These are phyloP conservation scores for Hemisphaericaspora subhashii DNA, from an alignment of 1,139 yeast species.

Conservation along the genomic window DNA sequence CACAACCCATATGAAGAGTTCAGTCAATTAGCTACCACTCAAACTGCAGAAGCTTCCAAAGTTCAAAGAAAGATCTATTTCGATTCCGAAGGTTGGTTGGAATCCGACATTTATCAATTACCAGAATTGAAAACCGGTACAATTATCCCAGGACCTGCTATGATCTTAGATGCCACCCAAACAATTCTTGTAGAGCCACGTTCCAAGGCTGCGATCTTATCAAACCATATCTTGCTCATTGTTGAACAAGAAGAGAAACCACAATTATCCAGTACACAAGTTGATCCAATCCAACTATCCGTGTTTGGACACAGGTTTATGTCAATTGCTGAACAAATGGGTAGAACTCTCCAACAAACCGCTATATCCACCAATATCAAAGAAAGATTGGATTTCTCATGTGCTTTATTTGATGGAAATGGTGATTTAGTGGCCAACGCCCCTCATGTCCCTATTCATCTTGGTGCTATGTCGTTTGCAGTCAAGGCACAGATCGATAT, in stretches of 20 bases:
- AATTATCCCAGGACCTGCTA: slow-evolving; percentile 70
- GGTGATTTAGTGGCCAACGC: slow-evolving; percentile 86
- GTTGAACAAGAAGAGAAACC: slow-evolving; percentile 29
- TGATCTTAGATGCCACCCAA: slow-evolving; percentile 83
- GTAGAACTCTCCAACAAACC: slow-evolving; percentile 74
- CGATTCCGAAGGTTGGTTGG: slow-evolving; percentile 43
- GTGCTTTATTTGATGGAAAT: slow-evolving; percentile 74
- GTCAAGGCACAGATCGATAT: slow-evolving; percentile 63
- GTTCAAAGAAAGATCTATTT: slow-evolving; percentile 26
- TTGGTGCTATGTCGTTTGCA: slow-evolving; percentile 89
- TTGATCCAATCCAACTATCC: slow-evolving; percentile 72
- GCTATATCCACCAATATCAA: slow-evolving; percentile 85
- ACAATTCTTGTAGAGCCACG: slow-evolving; percentile 79
- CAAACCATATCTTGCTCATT: slow-evolving; percentile 47
- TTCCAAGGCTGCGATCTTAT: slow-evolving; percentile 61
- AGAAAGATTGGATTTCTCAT: slow-evolving; percentile 80
- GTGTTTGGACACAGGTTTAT: slow-evolving; percentile 83
- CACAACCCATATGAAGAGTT: slow-evolving; percentile 39
- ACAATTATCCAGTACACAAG: slow-evolving; percentile 26
- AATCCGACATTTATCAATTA: slow-evolving; percentile 53
- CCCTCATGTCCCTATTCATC: slow-evolving; percentile 84
- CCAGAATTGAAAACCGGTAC: slow-evolving; percentile 54
- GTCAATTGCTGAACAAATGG: slow-evolving; percentile 92
- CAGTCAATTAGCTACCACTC: slow-evolving; percentile 12
- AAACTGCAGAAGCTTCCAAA: slow-evolving; percentile 8